Base-by-base conservation (phyloP, 1,284 basidiomycete genomes). In the Ustilago hordei region DNA sequence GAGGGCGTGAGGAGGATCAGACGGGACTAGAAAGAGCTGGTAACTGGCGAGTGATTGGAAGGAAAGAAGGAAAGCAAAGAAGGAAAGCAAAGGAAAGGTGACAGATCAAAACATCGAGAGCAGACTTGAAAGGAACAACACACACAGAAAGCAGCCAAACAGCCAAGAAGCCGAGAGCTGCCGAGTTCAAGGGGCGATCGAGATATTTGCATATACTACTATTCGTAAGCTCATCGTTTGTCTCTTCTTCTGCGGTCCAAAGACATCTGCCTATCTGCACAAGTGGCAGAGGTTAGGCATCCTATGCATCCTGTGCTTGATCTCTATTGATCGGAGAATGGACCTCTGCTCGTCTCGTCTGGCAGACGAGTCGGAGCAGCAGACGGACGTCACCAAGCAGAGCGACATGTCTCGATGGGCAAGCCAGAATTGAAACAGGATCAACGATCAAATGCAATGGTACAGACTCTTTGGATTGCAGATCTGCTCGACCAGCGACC, bases 131-230 rank as follows among this genome's bases (percentile, higher is more conserved):
- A 48, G 63, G 53, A 62, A 56, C 43, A 70, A 55, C 62, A 38
- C 23, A 39, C 35, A 36, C 34, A 35, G 17, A 17, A 32, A 50
- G 8, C 23, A 50, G 48, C 19, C 28, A 12, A 36, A 36, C 31
- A 54, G 12, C 8, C 31, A 43, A 19, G 13, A 41, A n/a, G 58
- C 45, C 19, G 47, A 45, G 39, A 41, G 52, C 53, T 43, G 68
- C 68, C 55, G 68, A 70, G 68, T 70, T 70, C 39, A 38, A 36
- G 31, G 52, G 35, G 57, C 54, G 68, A 70, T 70, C 68, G 58
- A 54, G 62, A 57, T 41, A 41, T 23, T 23, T 70, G 68, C 68
- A 70, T 65, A 60, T 55, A 38, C 48, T 55, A 38, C 48, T 53
- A 60, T 62, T 45, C 57, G 32, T 55, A 59, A 57, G 28, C 34